These are phyloP conservation scores for Nidularia pulvinata DNA, from an alignment of 768 basidiomycete genomes.

Conservation along the genomic window DNA sequence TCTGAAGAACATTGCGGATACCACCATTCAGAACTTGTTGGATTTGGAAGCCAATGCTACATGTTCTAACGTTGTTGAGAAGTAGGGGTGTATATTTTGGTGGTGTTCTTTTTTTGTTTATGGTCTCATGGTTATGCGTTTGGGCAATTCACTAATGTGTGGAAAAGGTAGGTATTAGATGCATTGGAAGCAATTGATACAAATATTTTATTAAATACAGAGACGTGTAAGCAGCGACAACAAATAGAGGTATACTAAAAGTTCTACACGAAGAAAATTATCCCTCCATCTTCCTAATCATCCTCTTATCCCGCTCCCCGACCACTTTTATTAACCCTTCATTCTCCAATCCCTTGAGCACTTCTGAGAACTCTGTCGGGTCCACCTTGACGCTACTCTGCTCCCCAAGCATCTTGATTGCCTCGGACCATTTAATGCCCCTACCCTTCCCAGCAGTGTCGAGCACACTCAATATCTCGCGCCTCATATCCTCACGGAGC, in stretches of 20 bases:
- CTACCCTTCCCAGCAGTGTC: constrained; percentile 54
- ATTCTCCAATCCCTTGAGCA: constrained; percentile 74
- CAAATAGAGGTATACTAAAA: no score
- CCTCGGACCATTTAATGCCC: constrained; percentile 81
- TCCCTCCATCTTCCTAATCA: constrained; percentile 68
- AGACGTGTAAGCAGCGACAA: no score
- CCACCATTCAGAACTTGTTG: constrained; percentile 31
- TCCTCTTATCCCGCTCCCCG: constrained; percentile 85
- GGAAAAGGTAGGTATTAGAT: no score
- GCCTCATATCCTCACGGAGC: constrained; percentile 87
- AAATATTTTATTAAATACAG: no score
- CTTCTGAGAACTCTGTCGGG: constrained; percentile 77
- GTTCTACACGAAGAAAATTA: neutral
- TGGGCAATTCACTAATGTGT: no score
- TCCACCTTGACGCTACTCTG: constrained; percentile 89
- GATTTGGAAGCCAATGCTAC: constrained; percentile 28
- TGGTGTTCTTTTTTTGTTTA: no score
- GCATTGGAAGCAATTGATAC: no score
- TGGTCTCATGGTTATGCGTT: no score
- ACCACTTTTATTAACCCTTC: constrained; percentile 87
- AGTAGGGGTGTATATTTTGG: neutral
- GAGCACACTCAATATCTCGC: constrained; percentile 71
- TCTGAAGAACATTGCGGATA: constrained; percentile 34
- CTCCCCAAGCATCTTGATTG: constrained; percentile 72
- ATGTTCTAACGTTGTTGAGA: constrained; percentile 21